A percentile compares a stretch with the other conserved stretches of the same genome.
Evolutionary conservation across 768 basidiomycete species (phyloP).

Genomic region (Chlorophyllum brunneum): DNA sequence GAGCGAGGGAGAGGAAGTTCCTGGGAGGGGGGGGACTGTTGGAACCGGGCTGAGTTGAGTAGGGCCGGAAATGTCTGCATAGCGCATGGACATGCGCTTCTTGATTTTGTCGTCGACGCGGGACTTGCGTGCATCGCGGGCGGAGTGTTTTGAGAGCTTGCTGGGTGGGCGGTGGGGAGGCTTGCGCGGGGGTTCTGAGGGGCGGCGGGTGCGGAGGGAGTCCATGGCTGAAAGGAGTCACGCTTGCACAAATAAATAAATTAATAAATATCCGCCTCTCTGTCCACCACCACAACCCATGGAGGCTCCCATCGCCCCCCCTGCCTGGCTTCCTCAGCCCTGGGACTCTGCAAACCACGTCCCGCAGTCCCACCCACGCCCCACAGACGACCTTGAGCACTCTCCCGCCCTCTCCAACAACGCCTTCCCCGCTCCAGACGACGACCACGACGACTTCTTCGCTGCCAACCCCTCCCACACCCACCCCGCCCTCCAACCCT

Average conservation of each 20-base stretch:
- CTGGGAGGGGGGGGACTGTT: conserved; percentile 29
- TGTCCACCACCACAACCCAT: conserved; percentile 14
- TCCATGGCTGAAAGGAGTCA: conserved; percentile 35
- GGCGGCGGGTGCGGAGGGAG: conserved; percentile 46
- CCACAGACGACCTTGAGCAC: too few relatives aligned
- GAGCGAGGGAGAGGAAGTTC: conserved; percentile 10
- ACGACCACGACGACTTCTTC: conserved; percentile 47
- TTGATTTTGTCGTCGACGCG: conserved; percentile 88
- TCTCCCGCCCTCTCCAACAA: conserved; percentile 37
- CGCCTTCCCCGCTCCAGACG: conserved; percentile 36
- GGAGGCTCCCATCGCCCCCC: conserved; percentile 9
- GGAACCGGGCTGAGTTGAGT: conserved; percentile 51
- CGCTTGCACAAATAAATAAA: conserved; percentile 2
- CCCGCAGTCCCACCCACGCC: too few relatives aligned
- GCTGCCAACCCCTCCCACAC: conserved; percentile 28
- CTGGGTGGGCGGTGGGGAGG: conserved; percentile 23
- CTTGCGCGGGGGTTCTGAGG: conserved; percentile 44
- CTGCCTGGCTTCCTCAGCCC: conserved; percentile 11
- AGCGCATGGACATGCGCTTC: conserved; percentile 94
- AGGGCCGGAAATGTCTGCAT: conserved; percentile 80
- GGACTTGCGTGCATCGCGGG: conserved; percentile 47
- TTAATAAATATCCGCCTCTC: conserved; percentile 10
- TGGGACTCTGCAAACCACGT: conserved; percentile 6
- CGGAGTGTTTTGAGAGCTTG: conserved; percentile 32
- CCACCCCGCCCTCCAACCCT: conserved; percentile 25